Conservation (phyloP, 257 asterid species). For the Solanum bulbocastanum region DNA sequence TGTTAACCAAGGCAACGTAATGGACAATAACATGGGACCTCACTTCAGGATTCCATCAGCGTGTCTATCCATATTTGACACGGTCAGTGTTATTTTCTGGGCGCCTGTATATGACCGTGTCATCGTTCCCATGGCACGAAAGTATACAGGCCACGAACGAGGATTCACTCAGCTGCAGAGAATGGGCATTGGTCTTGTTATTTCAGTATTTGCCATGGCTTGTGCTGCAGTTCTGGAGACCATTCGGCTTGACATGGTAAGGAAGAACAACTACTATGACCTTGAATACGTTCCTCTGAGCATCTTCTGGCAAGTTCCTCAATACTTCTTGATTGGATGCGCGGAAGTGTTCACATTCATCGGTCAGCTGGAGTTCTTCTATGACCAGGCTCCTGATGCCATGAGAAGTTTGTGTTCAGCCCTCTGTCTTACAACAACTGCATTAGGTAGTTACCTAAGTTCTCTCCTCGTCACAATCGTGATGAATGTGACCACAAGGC, state of each 20-base stretch:
- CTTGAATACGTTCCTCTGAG: slow-evolving; percentile 44
- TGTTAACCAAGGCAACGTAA: slow-evolving; percentile 66
- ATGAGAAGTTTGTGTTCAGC: slow-evolving; percentile 85
- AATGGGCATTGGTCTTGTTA: slow-evolving; percentile 51
- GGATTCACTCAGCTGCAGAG: slow-evolving; percentile 82
- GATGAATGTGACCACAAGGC: slow-evolving; percentile 27
- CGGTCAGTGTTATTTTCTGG: slow-evolving; percentile 76
- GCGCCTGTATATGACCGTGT: slow-evolving; percentile 43
- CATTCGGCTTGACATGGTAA: slow-evolving; percentile 40
- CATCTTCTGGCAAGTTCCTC: slow-evolving; percentile 89
- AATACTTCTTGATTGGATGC: slow-evolving; percentile 67
- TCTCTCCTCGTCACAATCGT: slow-evolving; percentile 52
- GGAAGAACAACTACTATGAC: slow-evolving; percentile 37
- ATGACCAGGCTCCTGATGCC: slow-evolving; percentile 86
- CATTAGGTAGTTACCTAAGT: slow-evolving; percentile 63
- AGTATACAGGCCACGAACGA: slow-evolving; percentile 48
- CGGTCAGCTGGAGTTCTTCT: slow-evolving; percentile 75
- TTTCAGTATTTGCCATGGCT: slow-evolving; percentile 56
- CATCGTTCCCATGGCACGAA: slow-evolving; percentile 36
- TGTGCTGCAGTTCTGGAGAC: slow-evolving; percentile 59
- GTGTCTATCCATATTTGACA: slow-evolving; percentile 64
- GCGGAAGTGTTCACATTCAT: slow-evolving; percentile 78
- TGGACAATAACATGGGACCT: slow-evolving; percentile 68
- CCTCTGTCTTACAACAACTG: slow-evolving; percentile 51
- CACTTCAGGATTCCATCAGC: slow-evolving; percentile 77